These are phyloP conservation scores for Canna indica DNA, from an alignment of 176 grass and related monocot genomes.

Conservation along the genomic window DNA sequence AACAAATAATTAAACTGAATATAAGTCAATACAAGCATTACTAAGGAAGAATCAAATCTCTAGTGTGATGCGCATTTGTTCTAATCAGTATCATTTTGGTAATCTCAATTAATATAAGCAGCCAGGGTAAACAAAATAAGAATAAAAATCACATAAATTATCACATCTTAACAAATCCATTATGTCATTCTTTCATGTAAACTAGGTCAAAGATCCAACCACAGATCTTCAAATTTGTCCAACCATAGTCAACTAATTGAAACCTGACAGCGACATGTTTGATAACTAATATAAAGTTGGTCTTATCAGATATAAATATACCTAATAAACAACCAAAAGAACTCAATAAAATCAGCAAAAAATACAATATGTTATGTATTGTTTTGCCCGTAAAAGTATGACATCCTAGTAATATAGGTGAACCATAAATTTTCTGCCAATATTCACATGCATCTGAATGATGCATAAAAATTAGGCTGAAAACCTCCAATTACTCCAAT, in stretches of 20 bases:
- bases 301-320: background rate
- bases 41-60: background rate
- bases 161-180: background rate
- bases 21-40: background rate
- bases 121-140: background rate
- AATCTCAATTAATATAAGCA: background rate
- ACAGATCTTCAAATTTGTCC: background rate
- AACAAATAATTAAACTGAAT: background rate
- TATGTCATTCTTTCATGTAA: background rate
- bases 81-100: background rate
- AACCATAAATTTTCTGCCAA: no score
- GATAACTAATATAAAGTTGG: no score
- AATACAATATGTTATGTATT: no score
- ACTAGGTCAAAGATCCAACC: background rate
- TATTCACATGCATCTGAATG: no score
- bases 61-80: background rate
- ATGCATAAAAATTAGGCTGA: no score
- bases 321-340: background rate
- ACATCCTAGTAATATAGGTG: no score
- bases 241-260: background rate
- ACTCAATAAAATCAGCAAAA: no score
- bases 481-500: background rate
- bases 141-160: background rate
- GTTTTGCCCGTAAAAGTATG: no score
- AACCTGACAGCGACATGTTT: background rate